Base-by-base conservation (phyloP, 352 stramenopile species). In the Globisporangium viniferum region DNA sequence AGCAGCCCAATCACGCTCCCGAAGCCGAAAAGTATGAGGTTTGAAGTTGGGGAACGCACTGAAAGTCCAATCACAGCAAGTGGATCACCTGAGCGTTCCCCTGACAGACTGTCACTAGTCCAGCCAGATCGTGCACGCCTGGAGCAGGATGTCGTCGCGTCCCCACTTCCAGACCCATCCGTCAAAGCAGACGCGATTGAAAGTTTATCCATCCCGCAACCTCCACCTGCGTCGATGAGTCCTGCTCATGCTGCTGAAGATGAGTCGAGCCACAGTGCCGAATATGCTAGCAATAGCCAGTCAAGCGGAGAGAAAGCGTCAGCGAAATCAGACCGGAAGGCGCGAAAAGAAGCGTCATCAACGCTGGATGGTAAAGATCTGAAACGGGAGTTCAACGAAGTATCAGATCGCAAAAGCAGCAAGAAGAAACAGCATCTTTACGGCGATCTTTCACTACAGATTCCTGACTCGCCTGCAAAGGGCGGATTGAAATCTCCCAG, bases 391-490 rank as follows among this genome's bases (percentile, higher is more conserved):
- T 53, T 62, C 27, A 61, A 41, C 3, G 65, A 66, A 27, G 35
- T 15, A 20, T 59, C 41, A 6, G 54, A 69, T 39, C 67, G 41
- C 33, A 54, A 41, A 20, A 64, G n/a, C 27, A 67, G 61, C 41
- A 69, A 68, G 15, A 70, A 70, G 24, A 36, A 70, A 14, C 51
- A 35, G 46, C 35, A 61, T n/a, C n/a, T 22, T 22, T 49, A 51
- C 57, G 20, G 24, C 14, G 66, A 33, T n/a, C 39, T 75, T 14
- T 71, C 66, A 27, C 31, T 84, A 33, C 66, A 82, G 36, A 75
- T 74, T 12, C 69, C 72, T 6, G 78, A 59, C 59, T 82, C 75
- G 1, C 67, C 67, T 15, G 73, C 58, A 9, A 59, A 64, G 5
- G 66, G 60, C 14, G 57, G 59, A 3, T 46, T 73, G 22, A 73